phyloP scores from a whole-genome alignment of 1,284 basidiomycete species.

The Cryptococcus jaspeensis region DNA sequence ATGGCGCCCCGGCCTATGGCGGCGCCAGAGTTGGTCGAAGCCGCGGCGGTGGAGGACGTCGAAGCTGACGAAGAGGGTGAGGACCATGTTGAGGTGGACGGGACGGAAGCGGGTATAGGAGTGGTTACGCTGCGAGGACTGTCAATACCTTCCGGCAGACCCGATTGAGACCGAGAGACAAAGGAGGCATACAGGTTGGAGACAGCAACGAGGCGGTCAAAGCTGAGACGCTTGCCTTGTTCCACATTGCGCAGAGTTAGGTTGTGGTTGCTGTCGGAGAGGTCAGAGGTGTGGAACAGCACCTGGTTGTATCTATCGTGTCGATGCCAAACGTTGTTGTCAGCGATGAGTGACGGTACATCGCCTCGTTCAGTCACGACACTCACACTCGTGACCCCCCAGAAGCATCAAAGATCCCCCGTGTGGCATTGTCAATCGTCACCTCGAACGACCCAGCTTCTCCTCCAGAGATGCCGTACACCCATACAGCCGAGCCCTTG shows the following conservation, averaged over 20 bases:
- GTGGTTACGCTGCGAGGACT: background rate
- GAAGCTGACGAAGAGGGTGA: too few species aligned
- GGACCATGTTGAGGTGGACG: too few species aligned
- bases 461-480: constrained; percentile 30
- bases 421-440: constrained; percentile 25
- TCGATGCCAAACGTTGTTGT: background rate
- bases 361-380: too few species aligned
- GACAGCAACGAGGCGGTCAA: constrained; percentile 31
- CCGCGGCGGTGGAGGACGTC: too few species aligned
- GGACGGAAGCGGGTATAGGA: background rate
- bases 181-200: constrained; percentile 23
- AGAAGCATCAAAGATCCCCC: constrained; percentile 27
- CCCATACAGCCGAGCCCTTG: constrained; percentile 30
- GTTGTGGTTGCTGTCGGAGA: constrained; percentile 23
- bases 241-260: constrained; percentile 27
- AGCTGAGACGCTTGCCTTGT: constrained; percentile 24
- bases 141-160: too few species aligned
- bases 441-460: constrained; percentile 35
- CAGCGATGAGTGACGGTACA: background rate
- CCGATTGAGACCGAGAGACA: too few species aligned
- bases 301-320: constrained; percentile 31
- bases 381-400: constrained; percentile 26
- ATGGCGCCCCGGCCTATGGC: constrained; percentile 4
- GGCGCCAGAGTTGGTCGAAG: too few species aligned
- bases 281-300: constrained; percentile 29